Evolutionary conservation across 2,329 filamentous ascomycete genomes (phyloP).

Genomic region (Aspergillus candidus): DNA sequence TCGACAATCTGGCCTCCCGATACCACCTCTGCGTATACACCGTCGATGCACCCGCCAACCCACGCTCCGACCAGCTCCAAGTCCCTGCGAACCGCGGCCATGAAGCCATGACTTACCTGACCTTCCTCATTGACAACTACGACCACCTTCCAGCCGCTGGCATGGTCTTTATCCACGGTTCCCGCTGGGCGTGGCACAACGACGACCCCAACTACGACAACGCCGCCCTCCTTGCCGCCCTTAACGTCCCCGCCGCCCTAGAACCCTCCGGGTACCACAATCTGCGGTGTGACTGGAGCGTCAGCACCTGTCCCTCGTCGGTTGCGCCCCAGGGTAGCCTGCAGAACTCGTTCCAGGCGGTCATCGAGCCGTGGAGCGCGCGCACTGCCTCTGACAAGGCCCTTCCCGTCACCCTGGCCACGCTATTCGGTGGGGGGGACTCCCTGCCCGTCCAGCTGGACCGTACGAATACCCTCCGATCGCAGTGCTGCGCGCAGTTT

Average conservation of each 20-base stretch:
- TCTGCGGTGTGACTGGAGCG: constrained; percentile 47
- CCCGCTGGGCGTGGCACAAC: constrained; percentile 43
- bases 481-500: constrained; percentile 54
- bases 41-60: constrained; percentile 29
- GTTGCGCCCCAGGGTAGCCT: constrained; percentile 37
- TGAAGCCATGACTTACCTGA: constrained; percentile 45
- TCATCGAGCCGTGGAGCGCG: constrained; percentile 40
- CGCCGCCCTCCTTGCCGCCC: constrained; percentile 30
- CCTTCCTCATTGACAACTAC: constrained; percentile 46
- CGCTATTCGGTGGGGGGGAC: constrained; percentile 30
- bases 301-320: constrained; percentile 34
- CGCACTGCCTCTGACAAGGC: constrained; percentile 35
- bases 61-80: constrained; percentile 29
- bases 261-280: constrained; percentile 42
- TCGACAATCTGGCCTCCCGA: constrained; percentile 30
- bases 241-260: constrained; percentile 38
- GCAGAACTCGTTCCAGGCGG: constrained; percentile 34
- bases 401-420: constrained; percentile 29
- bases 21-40: constrained; percentile 46
- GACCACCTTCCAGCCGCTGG: constrained; percentile 32
- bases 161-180: constrained; percentile 41
- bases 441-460: constrained; percentile 30
- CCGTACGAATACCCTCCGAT: constrained; percentile 39
- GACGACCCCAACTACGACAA: constrained; percentile 43
- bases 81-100: constrained; percentile 44